Evolutionary conservation across 139 green algal species (phyloP).

Genomic region (Volvox reticuliferus): DNA sequence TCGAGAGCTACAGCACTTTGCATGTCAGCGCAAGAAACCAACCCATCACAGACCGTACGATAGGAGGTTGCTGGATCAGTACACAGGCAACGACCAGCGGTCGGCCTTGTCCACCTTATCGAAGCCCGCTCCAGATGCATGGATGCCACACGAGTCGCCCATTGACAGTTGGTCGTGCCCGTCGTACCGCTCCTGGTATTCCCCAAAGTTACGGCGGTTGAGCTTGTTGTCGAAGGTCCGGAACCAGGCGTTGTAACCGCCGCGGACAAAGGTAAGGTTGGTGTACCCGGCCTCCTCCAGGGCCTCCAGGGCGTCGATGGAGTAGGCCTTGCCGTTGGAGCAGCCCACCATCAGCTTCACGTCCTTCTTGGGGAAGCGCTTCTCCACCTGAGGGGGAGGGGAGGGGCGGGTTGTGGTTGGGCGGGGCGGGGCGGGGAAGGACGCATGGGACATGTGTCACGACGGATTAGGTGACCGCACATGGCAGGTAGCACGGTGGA

Average conservation of each 20-base stretch:
- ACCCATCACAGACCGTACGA: no score
- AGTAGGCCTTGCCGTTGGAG: conserved; percentile 82
- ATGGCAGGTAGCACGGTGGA: no score
- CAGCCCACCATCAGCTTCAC: conserved; percentile 81
- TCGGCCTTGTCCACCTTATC: conserved; percentile 51
- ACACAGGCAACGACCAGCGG: conserved; percentile 38
- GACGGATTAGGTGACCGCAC: no score
- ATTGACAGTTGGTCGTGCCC: conserved; percentile 35
- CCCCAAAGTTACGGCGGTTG: conserved; percentile 56
- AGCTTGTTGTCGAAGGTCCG: conserved; percentile 73
- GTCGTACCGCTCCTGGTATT: conserved; percentile 71
- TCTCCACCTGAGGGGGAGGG: conserved; percentile 67
- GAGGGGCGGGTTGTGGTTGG: neutral
- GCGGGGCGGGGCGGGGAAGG: neutral
- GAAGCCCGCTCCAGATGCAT: conserved; percentile 68
- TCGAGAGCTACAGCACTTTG: no score
- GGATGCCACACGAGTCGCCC: conserved; percentile 76
- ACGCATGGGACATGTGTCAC: no score
- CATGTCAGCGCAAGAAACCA: no score
- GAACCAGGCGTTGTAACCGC: conserved; percentile 89
- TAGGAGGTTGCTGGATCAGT: neutral
- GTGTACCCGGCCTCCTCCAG: conserved; percentile 88
- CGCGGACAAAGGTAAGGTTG: conserved; percentile 81
- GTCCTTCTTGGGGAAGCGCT: conserved; percentile 82
- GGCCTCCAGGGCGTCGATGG: conserved; percentile 82